phyloP scores from a whole-genome alignment of 2,329 filamentous ascomycete species.

The Fonsecaea monophora region DNA sequence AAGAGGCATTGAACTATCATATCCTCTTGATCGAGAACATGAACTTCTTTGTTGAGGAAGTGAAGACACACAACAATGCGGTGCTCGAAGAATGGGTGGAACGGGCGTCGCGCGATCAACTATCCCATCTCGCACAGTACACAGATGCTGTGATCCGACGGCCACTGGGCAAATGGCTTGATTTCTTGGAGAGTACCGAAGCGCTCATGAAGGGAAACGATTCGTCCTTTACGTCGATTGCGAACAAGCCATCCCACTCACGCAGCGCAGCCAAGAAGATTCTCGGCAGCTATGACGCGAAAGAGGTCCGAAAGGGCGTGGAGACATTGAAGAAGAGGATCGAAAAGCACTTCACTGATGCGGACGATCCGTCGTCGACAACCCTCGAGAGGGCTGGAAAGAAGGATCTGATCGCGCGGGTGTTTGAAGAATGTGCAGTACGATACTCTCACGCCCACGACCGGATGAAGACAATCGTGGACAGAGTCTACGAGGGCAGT shows the following conservation, averaged over 20 bases:
- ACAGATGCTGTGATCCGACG: slow-evolving; percentile 85
- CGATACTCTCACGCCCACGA: slow-evolving; percentile 63
- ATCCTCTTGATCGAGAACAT: slow-evolving; percentile 98
- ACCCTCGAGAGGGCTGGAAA: slow-evolving; percentile 47
- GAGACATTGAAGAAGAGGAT: slow-evolving; percentile 88
- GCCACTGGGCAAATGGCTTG: slow-evolving; percentile 81
- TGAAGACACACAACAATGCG: slow-evolving; percentile 74
- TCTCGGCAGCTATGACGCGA: slow-evolving; percentile 77
- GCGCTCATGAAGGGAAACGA: slow-evolving; percentile 59
- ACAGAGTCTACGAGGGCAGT: slow-evolving; percentile 50
- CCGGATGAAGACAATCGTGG: slow-evolving; percentile 53
- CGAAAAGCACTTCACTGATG: slow-evolving; percentile 96
- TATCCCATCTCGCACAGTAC: slow-evolving; percentile 87
- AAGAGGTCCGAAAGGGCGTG: slow-evolving; percentile 88
- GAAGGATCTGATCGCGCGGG: slow-evolving; percentile 64
- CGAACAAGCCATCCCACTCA: slow-evolving; percentile 81
- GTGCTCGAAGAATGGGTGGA: slow-evolving; percentile 84
- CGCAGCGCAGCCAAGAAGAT: slow-evolving; percentile 86
- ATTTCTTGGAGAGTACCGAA: slow-evolving; percentile 90
- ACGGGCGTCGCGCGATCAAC: slow-evolving; percentile 77
- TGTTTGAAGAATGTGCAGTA: slow-evolving; percentile 65
- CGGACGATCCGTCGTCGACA: slow-evolving; percentile 71
- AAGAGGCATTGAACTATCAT: slow-evolving; percentile 95
- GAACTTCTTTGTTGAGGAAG: slow-evolving; percentile 95
- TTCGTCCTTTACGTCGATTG: slow-evolving; percentile 64